phyloP scores from a whole-genome alignment of 73 alveolate species.

The Strombidium stylifer region DNA sequence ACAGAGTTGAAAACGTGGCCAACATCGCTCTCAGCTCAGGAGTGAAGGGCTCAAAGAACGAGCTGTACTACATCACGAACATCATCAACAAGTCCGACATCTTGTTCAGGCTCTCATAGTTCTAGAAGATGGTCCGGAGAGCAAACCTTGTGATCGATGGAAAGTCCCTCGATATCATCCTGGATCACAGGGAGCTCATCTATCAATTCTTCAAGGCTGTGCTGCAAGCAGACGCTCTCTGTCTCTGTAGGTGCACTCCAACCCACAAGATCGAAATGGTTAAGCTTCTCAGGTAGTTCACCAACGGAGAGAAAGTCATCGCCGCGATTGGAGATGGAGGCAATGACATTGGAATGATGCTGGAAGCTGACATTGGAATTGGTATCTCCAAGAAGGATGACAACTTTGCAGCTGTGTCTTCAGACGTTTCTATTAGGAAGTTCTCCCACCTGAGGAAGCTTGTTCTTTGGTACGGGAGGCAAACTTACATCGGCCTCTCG shows the following conservation, averaged over 20 bases:
- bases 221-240: constrained; percentile 81
- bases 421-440: constrained; percentile 94
- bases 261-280: constrained; percentile 94
- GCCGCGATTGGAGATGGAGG: constrained; percentile 99
- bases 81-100: constrained; percentile 9
- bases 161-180: constrained; percentile 56
- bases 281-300: constrained; percentile 75
- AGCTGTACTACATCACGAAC: constrained; percentile 37
- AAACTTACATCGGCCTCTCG: constrained; percentile 87
- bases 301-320: constrained; percentile 73
- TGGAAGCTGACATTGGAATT: constrained; percentile 96
- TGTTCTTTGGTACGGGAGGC: constrained; percentile 97
- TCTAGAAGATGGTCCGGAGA: constrained; percentile 8
- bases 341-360: constrained; percentile 98
- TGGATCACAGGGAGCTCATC: constrained; percentile 13
- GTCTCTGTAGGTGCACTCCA: constrained; percentile 97
- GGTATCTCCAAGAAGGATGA: constrained; percentile 98
- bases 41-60: constrained; percentile 35
- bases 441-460: constrained; percentile 80
- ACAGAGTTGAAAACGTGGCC: constrained; percentile 83
- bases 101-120: constrained; percentile 23
- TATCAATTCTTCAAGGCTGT: constrained; percentile 69
- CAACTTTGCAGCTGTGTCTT: constrained; percentile 96
- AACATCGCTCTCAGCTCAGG: constrained; percentile 77
- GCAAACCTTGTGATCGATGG: constrained; percentile 71